Evolutionary conservation across 164 flowering plant species (phyloP).

Genomic region (Chloranthus sessilifolius): DNA sequence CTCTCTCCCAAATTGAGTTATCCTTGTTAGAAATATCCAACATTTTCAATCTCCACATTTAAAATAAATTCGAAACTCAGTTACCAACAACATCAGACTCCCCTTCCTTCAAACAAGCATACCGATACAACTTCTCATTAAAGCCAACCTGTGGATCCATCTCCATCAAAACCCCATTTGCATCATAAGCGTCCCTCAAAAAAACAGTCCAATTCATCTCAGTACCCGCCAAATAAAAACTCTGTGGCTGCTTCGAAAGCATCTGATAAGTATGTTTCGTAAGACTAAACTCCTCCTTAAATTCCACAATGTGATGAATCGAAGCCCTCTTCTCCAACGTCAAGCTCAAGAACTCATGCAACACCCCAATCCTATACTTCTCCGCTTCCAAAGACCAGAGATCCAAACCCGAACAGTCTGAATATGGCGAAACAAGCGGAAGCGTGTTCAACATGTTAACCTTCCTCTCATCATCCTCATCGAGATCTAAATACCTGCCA

Average conservation of each 20-base stretch:
- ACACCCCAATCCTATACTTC: constrained; percentile 74
- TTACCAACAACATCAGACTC: background rate
- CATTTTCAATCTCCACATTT: too few species aligned
- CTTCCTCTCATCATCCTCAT: constrained; percentile 52
- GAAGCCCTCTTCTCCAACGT: constrained; percentile 90
- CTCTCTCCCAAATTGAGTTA: too few species aligned
- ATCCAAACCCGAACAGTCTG: constrained; percentile 66
- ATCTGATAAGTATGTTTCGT: constrained; percentile 78
- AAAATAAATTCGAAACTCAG: too few species aligned
- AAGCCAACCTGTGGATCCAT: constrained; percentile 20
- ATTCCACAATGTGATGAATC: constrained; percentile 79
- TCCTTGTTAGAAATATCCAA: too few species aligned
- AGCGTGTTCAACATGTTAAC: constrained; percentile 64
- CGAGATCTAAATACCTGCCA: constrained; percentile 64
- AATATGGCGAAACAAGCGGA: constrained; percentile 89
- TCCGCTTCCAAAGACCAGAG: constrained; percentile 75
- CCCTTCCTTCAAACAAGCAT: background rate
- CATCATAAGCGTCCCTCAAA: constrained; percentile 65
- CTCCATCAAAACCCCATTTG: constrained; percentile 12
- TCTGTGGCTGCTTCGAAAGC: constrained; percentile 18
- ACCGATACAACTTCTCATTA: constrained; percentile 18
- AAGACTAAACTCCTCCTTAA: constrained; percentile 54
- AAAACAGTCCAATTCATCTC: constrained; percentile 82
- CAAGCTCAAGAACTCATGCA: constrained; percentile 87
- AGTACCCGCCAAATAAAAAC: constrained; percentile 17